phyloP scores from a whole-genome alignment of 305 asterid genomes.

The Solanum hybrid region DNA sequence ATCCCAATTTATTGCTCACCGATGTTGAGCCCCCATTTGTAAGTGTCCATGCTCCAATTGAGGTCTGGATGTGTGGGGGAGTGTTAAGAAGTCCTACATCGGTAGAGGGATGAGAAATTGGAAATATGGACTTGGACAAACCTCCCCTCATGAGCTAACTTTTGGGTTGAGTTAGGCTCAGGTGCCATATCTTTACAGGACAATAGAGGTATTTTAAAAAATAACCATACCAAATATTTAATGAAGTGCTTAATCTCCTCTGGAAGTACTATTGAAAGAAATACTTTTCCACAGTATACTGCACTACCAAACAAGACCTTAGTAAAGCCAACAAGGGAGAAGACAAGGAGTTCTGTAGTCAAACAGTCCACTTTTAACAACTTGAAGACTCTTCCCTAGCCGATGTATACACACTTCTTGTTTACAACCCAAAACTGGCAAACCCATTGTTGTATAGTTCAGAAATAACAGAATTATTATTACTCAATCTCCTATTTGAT shows the following conservation, averaged over 20 bases:
- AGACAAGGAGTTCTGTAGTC: not conserved
- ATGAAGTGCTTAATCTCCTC: not conserved
- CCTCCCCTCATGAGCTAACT: not conserved
- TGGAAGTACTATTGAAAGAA: not conserved
- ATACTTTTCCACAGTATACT: not conserved
- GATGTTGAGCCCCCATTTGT: not conserved
- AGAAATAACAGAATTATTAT: not conserved
- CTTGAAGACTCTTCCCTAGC: constrained; percentile 2
- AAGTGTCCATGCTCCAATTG: not conserved
- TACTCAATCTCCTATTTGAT: not conserved
- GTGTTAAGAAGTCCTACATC: not conserved
- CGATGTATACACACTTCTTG: not conserved
- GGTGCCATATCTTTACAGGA: not conserved
- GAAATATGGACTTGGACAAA: not conserved
- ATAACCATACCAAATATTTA: not conserved
- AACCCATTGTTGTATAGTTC: not conserved
- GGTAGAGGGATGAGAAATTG: not conserved
- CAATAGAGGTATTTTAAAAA: not conserved
- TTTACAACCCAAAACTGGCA: not conserved
- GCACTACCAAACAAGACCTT: not conserved
- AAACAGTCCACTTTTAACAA: not conserved
- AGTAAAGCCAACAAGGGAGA: not conserved
- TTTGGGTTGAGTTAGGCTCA: not conserved
- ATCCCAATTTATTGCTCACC: not conserved
- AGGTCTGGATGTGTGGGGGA: not conserved